Conservation (phyloP, 257 asterid genomes). For the Leptodermis oblonga region DNA sequence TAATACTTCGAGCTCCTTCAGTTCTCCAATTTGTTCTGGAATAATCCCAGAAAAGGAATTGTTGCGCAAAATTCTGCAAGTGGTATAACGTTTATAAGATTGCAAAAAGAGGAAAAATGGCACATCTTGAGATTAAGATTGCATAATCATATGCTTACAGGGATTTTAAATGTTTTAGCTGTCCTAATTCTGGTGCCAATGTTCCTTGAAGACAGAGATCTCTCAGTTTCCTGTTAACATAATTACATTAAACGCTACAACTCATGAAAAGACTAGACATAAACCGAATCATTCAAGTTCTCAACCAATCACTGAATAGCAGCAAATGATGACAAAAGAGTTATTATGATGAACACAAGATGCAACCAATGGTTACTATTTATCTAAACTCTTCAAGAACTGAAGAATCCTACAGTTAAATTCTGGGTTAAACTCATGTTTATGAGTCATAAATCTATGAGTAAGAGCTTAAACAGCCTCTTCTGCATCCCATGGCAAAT, state of each 20-base stretch:
- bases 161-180: constrained; percentile 22
- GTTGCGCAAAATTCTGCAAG: constrained; percentile 29
- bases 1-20: constrained; percentile 27
- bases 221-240: constrained; percentile 23
- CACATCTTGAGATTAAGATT: background rate
- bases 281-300: background rate
- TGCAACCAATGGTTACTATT: background rate
- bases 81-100: background rate
- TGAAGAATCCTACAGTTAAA: background rate
- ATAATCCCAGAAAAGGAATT: constrained; percentile 31
- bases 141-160: constrained; percentile 16
- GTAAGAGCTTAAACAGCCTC: background rate
- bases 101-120: background rate
- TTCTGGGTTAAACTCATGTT: too few relatives aligned
- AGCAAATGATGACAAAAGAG: background rate
- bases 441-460: background rate
- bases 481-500: background rate
- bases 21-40: constrained; percentile 25
- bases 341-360: background rate
- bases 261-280: background rate
- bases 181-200: constrained; percentile 25
- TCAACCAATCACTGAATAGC: background rate
- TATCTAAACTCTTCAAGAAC: background rate
- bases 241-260: background rate
- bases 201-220: constrained; percentile 36